Conservation (phyloP, 1,139 yeast species). For the Sugiyamaella xylanicola region DNA sequence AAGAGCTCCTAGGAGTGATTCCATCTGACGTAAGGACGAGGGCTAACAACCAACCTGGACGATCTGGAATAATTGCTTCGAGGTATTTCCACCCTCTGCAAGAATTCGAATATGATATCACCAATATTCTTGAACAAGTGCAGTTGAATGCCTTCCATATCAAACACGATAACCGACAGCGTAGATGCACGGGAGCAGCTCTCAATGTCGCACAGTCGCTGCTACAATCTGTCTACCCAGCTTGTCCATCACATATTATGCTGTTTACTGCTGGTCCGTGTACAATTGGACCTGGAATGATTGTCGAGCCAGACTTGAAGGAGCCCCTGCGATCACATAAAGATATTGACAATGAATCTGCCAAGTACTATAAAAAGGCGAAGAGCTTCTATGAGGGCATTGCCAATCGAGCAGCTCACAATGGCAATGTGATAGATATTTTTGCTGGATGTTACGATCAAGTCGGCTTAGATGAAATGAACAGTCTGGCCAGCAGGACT, state of each 20-base stretch:
- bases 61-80: slow-evolving; percentile 18
- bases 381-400: slow-evolving; percentile 74
- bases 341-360: slow-evolving; percentile 73
- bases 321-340: slow-evolving; percentile 95
- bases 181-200: slow-evolving; percentile 68
- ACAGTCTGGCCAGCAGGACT: slow-evolving; percentile 73
- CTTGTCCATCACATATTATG: slow-evolving; percentile 62
- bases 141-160: slow-evolving; percentile 57
- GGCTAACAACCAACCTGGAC: slow-evolving; percentile 2
- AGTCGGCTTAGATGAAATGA: slow-evolving; percentile 94
- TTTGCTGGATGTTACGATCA: slow-evolving; percentile 97
- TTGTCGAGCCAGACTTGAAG: slow-evolving; percentile 80
- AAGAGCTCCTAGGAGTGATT: slow-evolving; percentile 56
- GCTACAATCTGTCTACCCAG: slow-evolving; percentile 50
- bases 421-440: slow-evolving; percentile 81
- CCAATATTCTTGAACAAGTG: slow-evolving; percentile 56
- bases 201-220: slow-evolving; percentile 60
- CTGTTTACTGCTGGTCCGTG: slow-evolving; percentile 82
- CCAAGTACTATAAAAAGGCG: slow-evolving; percentile 87
- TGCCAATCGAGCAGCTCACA: slow-evolving; percentile 67
- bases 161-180: slow-evolving; percentile 50
- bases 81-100: slow-evolving; percentile 41
- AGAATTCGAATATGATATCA: slow-evolving; percentile 59
- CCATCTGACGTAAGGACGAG: slow-evolving; percentile 45
- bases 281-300: slow-evolving; percentile 85